Conservation (phyloP, 1,284 basidiomycete genomes). For the Meripilus lineatus region DNA sequence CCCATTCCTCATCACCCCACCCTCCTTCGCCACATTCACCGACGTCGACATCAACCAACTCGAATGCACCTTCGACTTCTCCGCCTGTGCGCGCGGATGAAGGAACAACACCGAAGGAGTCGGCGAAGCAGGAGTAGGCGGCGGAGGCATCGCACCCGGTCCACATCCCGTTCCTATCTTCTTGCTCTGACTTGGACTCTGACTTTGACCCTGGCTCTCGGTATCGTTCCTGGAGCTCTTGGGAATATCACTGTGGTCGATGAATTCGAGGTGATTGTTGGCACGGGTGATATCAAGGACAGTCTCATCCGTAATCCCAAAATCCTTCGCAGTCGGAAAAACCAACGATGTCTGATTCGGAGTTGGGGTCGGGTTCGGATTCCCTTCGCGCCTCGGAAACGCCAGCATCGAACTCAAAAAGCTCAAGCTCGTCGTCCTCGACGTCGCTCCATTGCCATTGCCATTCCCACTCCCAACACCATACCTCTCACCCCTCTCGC, state of each 20-base stretch:
- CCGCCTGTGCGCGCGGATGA: constrained; percentile 2
- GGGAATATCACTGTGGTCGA: no score
- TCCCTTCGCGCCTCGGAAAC: constrained; percentile 1
- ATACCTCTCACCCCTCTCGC: not conserved
- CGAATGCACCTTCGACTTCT: constrained; percentile 8
- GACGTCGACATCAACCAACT: not conserved
- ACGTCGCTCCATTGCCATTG: not conserved
- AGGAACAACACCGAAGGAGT: constrained; percentile 4
- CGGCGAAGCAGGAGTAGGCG: constrained; percentile 7
- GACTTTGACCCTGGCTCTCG: no score
- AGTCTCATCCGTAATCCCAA: not conserved
- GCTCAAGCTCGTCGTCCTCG: constrained; percentile 2
- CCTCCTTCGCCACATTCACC: constrained; percentile 10
- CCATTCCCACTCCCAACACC: not conserved
- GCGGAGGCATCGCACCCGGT: constrained; percentile 4
- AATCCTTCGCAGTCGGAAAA: not conserved
- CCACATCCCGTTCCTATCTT: no score
- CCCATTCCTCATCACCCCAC: constrained; percentile 13
- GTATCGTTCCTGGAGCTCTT: no score
- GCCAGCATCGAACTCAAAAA: not conserved
- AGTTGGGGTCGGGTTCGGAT: not conserved
- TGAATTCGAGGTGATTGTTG: no score
- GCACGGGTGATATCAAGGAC: not conserved
- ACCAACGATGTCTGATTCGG: not conserved
- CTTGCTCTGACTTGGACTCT: no score